These are phyloP conservation scores for Talaromyces wortmannii DNA, from an alignment of 495 filamentous ascomycete species.

Conservation along the genomic window DNA sequence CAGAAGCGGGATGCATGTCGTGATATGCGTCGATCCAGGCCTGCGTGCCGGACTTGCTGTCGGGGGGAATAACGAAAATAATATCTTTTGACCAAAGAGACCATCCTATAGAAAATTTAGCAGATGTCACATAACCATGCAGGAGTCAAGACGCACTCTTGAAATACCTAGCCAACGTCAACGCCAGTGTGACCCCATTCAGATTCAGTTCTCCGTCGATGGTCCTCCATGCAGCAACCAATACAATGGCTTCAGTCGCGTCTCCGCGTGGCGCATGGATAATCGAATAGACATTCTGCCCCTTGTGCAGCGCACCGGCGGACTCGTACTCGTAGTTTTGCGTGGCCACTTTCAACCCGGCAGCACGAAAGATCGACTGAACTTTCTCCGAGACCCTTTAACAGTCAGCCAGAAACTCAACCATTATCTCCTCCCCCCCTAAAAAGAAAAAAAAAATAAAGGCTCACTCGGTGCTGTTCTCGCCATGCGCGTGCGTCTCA, in stretches of 20 bases:
- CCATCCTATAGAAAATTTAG: constrained; percentile 53
- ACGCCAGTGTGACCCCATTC: constrained; percentile 75
- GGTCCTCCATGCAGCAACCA: constrained; percentile 85
- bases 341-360: constrained; percentile 76
- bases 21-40: constrained; percentile 99
- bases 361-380: constrained; percentile 62
- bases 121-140: no score
- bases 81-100: constrained; percentile 99
- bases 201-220: constrained; percentile 73
- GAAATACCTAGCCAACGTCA: constrained; percentile 90
- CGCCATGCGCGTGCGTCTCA: constrained; percentile 36
- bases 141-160: constrained; percentile 47
- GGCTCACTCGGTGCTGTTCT: constrained; percentile 27
- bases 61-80: constrained; percentile 81
- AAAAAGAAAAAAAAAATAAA: not conserved
- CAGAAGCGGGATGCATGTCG: constrained; percentile 64
- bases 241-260: constrained; percentile 95
- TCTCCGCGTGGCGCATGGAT: constrained; percentile 93
- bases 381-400: constrained; percentile 61
- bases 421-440: not conserved
- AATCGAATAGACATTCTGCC: constrained; percentile 91
- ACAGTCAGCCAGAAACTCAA: not conserved
- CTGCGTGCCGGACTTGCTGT: constrained; percentile 85
- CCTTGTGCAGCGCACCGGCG: constrained; percentile 62
- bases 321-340: constrained; percentile 79